These are phyloP conservation scores for Anisodus tanguticus DNA, from an alignment of 257 asterid genomes.

Conservation along the genomic window DNA sequence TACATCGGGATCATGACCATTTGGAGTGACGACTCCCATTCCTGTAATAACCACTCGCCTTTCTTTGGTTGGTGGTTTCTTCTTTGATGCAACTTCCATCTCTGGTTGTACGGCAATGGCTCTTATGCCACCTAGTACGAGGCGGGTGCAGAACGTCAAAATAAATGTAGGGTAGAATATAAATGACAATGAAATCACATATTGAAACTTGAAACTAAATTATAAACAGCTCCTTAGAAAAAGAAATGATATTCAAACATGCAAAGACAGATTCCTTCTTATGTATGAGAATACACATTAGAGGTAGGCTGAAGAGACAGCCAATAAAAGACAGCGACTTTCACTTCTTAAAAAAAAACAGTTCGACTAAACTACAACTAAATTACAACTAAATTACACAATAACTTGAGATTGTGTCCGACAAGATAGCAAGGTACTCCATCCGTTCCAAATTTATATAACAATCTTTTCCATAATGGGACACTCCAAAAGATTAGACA, in stretches of 20 bases:
- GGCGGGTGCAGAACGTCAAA: not conserved
- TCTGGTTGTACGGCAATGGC: slow-evolving; percentile 58
- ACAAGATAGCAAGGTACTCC: not conserved
- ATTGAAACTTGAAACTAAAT: no score
- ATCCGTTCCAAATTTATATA: not conserved
- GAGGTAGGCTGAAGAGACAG: not conserved
- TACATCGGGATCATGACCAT: slow-evolving; percentile 75
- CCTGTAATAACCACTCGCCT: slow-evolving; percentile 96
- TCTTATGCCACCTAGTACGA: slow-evolving; percentile 54
- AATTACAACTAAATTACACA: not conserved
- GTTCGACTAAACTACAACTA: not conserved
- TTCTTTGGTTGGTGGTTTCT: slow-evolving; percentile 63
- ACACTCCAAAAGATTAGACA: slow-evolving; percentile 15
- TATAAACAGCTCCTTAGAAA: no score
- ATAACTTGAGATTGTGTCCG: not conserved
- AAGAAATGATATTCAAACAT: not conserved
- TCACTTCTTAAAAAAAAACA: not conserved
- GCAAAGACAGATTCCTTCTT: slow-evolving; percentile 6
- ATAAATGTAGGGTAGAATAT: not conserved
- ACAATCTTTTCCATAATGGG: not conserved
- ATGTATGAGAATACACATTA: slow-evolving; percentile 11
- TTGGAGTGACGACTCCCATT: slow-evolving; percentile 87
- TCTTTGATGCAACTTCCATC: slow-evolving; percentile 50
- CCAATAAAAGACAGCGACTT: not conserved
- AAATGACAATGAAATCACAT: no score